A percentile compares a stretch with the other conserved stretches of the same genome.
Conservation (phyloP, 2,329 filamentous ascomycete species). For the Aspergillus hortae region DNA sequence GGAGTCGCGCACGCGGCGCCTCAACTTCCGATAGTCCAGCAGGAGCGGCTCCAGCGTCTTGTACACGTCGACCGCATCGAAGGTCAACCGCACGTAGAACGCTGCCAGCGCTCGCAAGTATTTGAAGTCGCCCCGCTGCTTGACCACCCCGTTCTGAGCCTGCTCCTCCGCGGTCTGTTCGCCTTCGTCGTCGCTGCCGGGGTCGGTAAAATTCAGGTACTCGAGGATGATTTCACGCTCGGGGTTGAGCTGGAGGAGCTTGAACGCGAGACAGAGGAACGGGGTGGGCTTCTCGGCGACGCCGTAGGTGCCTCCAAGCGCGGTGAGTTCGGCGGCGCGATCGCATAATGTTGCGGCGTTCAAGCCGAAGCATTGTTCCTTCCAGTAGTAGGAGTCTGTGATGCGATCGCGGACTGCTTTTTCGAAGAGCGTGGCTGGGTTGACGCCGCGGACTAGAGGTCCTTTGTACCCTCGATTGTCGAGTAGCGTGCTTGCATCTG, state of each 20-base stretch:
- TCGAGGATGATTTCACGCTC: conserved; percentile 72
- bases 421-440: conserved; percentile 93
- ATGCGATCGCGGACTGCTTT: conserved; percentile 95
- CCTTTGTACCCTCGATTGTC: conserved; percentile 84
- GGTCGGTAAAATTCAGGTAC: conserved; percentile 74
- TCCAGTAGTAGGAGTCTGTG: conserved; percentile 94
- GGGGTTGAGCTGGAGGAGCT: conserved; percentile 84
- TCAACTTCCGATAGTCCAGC: conserved; percentile 77
- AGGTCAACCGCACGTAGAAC: conserved; percentile 90
- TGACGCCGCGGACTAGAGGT: conserved; percentile 78
- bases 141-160: conserved; percentile 27
- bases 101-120: conserved; percentile 86
- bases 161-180: conserved; percentile 20
- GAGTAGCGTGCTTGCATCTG: conserved; percentile 73
- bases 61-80: conserved; percentile 78
- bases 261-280: conserved; percentile 92
- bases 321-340: conserved; percentile 78
- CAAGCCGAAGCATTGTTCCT: conserved; percentile 95
- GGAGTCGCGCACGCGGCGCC: conserved; percentile 69
- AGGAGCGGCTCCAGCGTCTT: conserved; percentile 75
- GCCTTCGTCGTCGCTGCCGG: conserved; percentile 52
- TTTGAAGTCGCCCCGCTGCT: conserved; percentile 51
- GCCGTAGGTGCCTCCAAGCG: conserved; percentile 85
- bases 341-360: conserved; percentile 80
- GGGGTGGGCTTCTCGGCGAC: conserved; percentile 78